Conservation (phyloP, 352 stramenopile species). For the Globisporangium paddicum region DNA sequence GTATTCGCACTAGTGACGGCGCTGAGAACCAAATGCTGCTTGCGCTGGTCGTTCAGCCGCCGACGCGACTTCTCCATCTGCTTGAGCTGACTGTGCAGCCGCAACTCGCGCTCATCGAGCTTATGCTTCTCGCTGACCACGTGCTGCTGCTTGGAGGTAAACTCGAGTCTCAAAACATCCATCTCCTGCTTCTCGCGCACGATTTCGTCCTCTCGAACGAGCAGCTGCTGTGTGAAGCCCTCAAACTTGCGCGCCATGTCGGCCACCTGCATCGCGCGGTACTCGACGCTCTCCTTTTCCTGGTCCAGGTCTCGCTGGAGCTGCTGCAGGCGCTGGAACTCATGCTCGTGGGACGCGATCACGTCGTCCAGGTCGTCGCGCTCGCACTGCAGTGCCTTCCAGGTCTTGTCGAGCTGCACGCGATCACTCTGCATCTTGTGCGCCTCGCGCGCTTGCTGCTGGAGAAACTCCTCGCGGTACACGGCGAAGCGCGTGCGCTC, state of each 20-base stretch:
- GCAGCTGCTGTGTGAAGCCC: conserved; percentile 14
- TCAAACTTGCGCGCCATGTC: conserved; percentile 18
- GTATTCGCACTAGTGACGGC: neutral
- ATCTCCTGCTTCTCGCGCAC: conserved; percentile 9
- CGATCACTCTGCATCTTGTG: conserved; percentile 26
- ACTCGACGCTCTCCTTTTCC: conserved; percentile 18
- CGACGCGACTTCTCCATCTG: conserved; percentile 44
- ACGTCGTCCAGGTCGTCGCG: conserved; percentile 34
- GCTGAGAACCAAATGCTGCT: conserved; percentile 25
- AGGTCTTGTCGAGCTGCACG: conserved; percentile 25
- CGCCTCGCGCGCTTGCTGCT: conserved; percentile 29
- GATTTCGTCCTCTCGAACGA: conserved; percentile 12
- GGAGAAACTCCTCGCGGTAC: conserved; percentile 39
- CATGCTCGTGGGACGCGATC: conserved; percentile 39
- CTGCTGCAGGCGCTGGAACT: conserved; percentile 36
- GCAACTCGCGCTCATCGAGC: conserved; percentile 44
- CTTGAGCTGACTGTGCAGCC: conserved; percentile 45
- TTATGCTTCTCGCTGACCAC: conserved; percentile 34
- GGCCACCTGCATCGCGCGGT: conserved; percentile 18
- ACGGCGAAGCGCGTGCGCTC: conserved; percentile 43
- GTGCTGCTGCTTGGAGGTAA: conserved; percentile 23
- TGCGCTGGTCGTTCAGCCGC: conserved; percentile 42
- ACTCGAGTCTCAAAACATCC: conserved; percentile 16
- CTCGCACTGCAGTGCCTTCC: conserved; percentile 33
- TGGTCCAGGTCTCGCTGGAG: conserved; percentile 24